Conservation (phyloP, 2,329 filamentous ascomycete species). For the Periglandula ipomoeae region DNA sequence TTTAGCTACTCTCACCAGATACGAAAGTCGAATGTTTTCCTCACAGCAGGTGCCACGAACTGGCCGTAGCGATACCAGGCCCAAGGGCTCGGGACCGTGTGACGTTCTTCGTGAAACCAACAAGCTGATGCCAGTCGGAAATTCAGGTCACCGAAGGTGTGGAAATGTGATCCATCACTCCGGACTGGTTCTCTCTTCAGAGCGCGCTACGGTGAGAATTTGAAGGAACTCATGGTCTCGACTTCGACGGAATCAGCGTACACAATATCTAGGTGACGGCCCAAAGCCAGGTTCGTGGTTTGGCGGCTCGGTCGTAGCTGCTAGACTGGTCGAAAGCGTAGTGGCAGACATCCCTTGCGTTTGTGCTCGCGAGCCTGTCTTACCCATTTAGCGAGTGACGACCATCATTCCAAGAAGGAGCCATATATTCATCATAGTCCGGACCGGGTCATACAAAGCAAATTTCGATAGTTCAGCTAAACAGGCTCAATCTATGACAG, state of each 20-base stretch:
- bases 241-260: neutral
- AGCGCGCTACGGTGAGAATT: neutral
- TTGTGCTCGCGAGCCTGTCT: slow-evolving; percentile 1
- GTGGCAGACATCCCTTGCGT: neutral
- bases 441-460: neutral
- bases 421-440: neutral
- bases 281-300: too few species aligned
- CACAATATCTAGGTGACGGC: neutral
- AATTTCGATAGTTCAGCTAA: too few species aligned
- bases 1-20: neutral
- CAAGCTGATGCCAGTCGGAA: neutral
- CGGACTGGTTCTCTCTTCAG: too few species aligned
- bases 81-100: slow-evolving; percentile 2
- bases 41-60: neutral
- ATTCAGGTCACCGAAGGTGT: neutral
- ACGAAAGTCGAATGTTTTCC: too few species aligned
- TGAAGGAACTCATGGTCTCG: neutral
- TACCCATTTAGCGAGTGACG: neutral
- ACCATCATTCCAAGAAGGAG: neutral
- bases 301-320: too few species aligned
- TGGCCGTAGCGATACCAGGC: neutral
- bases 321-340: too few species aligned
- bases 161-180: neutral
- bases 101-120: slow-evolving; percentile 1
- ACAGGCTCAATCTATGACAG: too few species aligned